Evolutionary conservation across 441 rosid genomes (phyloP), one percentile per base, ranked within the genome.

Genomic region (Pelargonium citronellum): DNA sequence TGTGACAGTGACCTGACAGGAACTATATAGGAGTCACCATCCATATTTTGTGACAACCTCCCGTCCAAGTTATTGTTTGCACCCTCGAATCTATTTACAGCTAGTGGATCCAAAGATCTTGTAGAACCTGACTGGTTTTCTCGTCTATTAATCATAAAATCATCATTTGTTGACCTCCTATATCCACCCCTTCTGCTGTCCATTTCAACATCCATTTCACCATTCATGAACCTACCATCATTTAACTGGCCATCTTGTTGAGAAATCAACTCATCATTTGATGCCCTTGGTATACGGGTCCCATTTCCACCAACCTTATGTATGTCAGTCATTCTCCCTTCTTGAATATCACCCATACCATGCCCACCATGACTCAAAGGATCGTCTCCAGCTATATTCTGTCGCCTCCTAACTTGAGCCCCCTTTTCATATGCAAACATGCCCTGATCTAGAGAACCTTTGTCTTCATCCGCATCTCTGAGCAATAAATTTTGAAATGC

Each of bases 401-500:
- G 83, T 66, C 82, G 84, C 73, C 87, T 84, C 75, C 77, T 89
- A 34, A 79, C 85, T 72, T 57, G 81, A 77, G 57, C 79, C 65
- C 80, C 89, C 80, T 82, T 89, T 80, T 86, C 99, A 83, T 79
- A 85, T 43, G 83, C 81, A 78, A 87, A 84, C 83, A 82, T 82
- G 63, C 73, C 81, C 61, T 77, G 80, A 66, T 84, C 79, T 55
- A 51, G 72, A 64, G 65, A 79, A 76, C 44, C 78, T 69, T 85
- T 91, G 73, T 87, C 93, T 77, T 86, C 91, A 74, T 91, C 90
- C 13, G 87, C 86, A 77, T 86, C 96, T 81, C 81, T 90, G 41
- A 95, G 86, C 68, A 95, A 76, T 70, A 60, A 83, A 70, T 71
- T 87, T 83, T 95, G 98, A 86, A 95, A 95, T 46, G 96, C 98